Conservation (phyloP, 2,329 filamentous ascomycete genomes). For the Trichoderma endophyticum region DNA sequence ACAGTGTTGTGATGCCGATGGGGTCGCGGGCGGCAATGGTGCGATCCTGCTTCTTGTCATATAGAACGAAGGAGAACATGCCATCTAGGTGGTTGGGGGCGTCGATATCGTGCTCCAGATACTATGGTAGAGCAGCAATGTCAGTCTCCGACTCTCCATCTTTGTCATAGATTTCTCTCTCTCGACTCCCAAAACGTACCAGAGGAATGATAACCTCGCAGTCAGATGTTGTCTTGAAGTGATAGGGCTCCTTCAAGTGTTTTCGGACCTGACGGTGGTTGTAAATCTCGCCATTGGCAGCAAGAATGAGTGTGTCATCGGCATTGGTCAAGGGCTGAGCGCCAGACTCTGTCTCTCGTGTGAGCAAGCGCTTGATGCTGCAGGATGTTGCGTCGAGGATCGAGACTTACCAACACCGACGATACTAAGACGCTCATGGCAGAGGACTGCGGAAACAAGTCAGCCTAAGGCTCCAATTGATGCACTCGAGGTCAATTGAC, state of each 20-base stretch:
- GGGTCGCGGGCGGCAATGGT: constrained; percentile 93
- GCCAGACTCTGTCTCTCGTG: constrained; percentile 68
- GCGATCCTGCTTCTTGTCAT: constrained; percentile 91
- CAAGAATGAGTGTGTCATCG: constrained; percentile 81
- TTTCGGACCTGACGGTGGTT: constrained; percentile 97
- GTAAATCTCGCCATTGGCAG: constrained; percentile 99
- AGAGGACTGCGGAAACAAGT: constrained; percentile 64
- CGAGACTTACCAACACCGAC: constrained; percentile 80
- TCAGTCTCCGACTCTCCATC: neutral
- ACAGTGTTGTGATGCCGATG: constrained; percentile 95
- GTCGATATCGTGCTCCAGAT: constrained; percentile 87
- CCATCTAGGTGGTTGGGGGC: constrained; percentile 92
- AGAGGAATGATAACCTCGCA: constrained; percentile 98
- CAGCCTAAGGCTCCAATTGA: constrained; percentile 22
- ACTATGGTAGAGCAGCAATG: constrained; percentile 50
- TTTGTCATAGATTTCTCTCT: neutral
- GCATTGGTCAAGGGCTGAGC: constrained; percentile 93
- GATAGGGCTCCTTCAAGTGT: constrained; percentile 74
- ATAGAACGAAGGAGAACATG: constrained; percentile 99
- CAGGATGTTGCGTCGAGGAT: neutral
- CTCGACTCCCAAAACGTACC: constrained; percentile 51
- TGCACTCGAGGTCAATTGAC: constrained; percentile 32
- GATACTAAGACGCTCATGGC: constrained; percentile 96
- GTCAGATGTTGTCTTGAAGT: constrained; percentile 98
- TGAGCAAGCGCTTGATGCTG: constrained; percentile 20